Evolutionary conservation across 805 yeast genomes (phyloP), one percentile per base, ranked within the genome.

Genomic region (Metschnikowia dekortorum): DNA sequence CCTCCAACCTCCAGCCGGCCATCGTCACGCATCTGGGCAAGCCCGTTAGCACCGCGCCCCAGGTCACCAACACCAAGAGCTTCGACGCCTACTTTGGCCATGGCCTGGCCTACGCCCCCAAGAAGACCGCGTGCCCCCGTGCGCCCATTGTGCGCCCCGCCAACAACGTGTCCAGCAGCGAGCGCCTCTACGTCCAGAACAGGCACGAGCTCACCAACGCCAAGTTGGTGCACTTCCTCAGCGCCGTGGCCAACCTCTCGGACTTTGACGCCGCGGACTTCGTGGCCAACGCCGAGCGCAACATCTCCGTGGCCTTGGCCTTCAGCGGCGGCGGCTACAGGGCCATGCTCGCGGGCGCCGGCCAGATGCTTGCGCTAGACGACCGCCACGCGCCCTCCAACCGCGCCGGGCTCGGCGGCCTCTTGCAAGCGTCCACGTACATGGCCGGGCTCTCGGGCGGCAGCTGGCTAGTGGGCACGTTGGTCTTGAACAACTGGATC

Each of bases 261-360:
- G 64, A 69, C 48, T 70, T 71, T 46, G 64, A 71, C 47, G 71
- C 71, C 9, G 55, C 58, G 30, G 42, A 47, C 10, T 71, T 68
- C 49, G 57, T 71, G 18, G 48, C 61, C 35, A 44, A 65, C 6
- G 46, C 55, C 1, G 31, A 43, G 8, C 68, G 63, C 52, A 70
- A 61, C 39, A 62, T 63, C 53, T 63, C 59, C 38, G 55, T 63
- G n/a, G 66, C 61, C 2, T 50, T 70, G 54, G 60, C 76, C 51
- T 58, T 73, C 68, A 48, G 64, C 55, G 70, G 67, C 50, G 77
- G 66, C 48, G 74, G 66, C 52, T 72, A 61, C 49, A 62, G 69
- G 46, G 71, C 72, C 39, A 73, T 68, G 66, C 65, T 70, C 64
- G 61, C 51, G 0, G 59, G 58, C 3, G 60, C 59, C 6, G 60